Evolutionary conservation across 2,329 filamentous ascomycete genomes (phyloP), one percentile per base, ranked within the genome.

Genomic region (Stromatinia cepivora): DNA sequence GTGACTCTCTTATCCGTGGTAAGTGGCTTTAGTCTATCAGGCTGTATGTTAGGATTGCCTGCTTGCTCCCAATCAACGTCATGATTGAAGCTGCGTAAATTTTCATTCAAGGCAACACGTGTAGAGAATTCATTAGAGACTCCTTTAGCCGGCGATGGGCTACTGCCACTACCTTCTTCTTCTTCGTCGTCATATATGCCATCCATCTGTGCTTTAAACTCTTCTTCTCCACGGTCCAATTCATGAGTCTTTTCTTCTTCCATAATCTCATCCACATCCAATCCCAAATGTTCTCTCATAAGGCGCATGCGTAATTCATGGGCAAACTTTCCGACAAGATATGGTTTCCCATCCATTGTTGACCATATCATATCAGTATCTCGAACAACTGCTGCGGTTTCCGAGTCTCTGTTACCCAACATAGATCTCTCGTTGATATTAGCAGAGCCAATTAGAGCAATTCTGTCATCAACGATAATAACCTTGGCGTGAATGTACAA

Each of bases 351-450:
- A 65, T 87, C 93, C 95, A 99, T 98, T 66, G 87, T 92, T 8
- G 94, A 97, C 84, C 88, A 90, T 70, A 97, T 87, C 88, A 97
- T 93, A 78, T 97, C 93, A 1, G 92, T 94, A 78, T 99, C 95
- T 66, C 94, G 88, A 54, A 99, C 92, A 56, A 98, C 86, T 9
- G 94, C 90, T 7, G 94, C 95, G 72, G 92, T 89, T 80, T 99
- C 95, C 0, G 94, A 97, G 79, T 99, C 95, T 76, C 95, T 88
- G 62, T 88, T 90, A 11, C 95, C 95, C 71, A 97, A 80, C 93
- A 98, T 93, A 9, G 94, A 98, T 58, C 95, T 89, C 80, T 99
- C 95, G 76, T 99, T 99, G 83, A 99, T 98, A 78, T 99, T 99
- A 66, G 95, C 95, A 58, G 94, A 98, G 25, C 95, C 95, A 75